These are phyloP conservation scores for Phytophthora brassicae DNA, from an alignment of 352 stramenopile species.

Conservation along the genomic window DNA sequence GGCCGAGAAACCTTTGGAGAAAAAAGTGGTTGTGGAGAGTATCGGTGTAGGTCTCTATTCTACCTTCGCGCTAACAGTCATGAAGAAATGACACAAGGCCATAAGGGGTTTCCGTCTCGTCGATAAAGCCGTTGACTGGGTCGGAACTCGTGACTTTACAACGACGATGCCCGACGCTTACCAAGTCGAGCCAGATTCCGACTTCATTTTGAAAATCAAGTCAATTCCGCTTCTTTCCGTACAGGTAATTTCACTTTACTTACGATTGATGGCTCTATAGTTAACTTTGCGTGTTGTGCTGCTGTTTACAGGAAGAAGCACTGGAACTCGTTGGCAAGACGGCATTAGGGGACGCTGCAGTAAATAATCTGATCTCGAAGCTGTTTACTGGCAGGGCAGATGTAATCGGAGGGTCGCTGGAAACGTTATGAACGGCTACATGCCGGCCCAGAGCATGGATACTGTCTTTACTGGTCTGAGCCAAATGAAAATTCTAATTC, in stretches of 20 bases:
- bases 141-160: not conserved
- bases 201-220: not conserved
- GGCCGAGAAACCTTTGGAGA: not conserved
- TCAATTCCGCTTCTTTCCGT: not conserved
- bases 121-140: not conserved
- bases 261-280: not conserved
- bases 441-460: not conserved
- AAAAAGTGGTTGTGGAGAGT: not conserved
- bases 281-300: no score
- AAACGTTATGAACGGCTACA: no score
- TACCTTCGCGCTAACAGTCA: not conserved
- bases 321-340: no score
- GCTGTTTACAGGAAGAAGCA: no score
- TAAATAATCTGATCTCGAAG: not conserved
- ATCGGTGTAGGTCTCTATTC: no score
- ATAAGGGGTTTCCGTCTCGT: not conserved
- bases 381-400: not conserved
- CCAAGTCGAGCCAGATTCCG: not conserved
- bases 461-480: not conserved
- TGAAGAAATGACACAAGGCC: slow-evolving; percentile 5
- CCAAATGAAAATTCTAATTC: not conserved
- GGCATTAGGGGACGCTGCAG: no score
- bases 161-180: not conserved
- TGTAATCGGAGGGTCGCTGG: not conserved
- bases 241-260: not conserved